Percentiles rank a stretch among this genome's conserved stretches.
phyloP scores from a whole-genome alignment of 805 yeast species.

The Myxozyma mucilagina region DNA sequence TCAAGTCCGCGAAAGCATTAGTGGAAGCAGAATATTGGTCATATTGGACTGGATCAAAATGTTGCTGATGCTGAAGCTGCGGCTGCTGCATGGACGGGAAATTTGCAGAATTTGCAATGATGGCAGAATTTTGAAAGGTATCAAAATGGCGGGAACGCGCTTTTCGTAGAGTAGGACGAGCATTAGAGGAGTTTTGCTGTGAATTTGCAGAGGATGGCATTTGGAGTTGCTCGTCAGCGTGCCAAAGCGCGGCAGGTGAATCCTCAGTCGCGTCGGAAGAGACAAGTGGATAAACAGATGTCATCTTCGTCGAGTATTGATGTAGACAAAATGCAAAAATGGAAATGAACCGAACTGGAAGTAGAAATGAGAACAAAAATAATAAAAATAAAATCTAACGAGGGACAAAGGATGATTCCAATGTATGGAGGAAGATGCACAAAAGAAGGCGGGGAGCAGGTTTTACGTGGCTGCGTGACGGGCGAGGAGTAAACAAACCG shows the following conservation, averaged over 20 bases:
- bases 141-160: slow-evolving; percentile 32
- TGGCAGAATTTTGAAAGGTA: slow-evolving; percentile 17
- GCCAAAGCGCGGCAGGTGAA: slow-evolving; percentile 9
- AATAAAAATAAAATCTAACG: background rate
- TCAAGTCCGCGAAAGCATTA: slow-evolving; percentile 7
- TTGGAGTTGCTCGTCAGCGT: slow-evolving; percentile 2
- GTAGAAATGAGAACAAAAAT: background rate
- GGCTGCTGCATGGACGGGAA: background rate
- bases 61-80: background rate
- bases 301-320: background rate
- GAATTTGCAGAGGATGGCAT: slow-evolving; percentile 4
- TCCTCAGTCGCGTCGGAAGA: slow-evolving; percentile 12
- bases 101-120: slow-evolving; percentile 8
- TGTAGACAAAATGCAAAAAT: too few relatives aligned
- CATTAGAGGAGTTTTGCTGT: background rate
- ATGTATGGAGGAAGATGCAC: background rate
- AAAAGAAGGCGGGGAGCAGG: background rate
- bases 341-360: background rate
- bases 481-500: slow-evolving; percentile 9
- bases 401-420: background rate
- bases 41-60: slow-evolving; percentile 2
- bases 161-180: slow-evolving; percentile 17
- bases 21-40: slow-evolving; percentile 9
- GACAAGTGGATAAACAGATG: slow-evolving; percentile 15
- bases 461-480: slow-evolving; percentile 4